Conservation (phyloP, 208 protist species). For the Crithidia sp. region DNA sequence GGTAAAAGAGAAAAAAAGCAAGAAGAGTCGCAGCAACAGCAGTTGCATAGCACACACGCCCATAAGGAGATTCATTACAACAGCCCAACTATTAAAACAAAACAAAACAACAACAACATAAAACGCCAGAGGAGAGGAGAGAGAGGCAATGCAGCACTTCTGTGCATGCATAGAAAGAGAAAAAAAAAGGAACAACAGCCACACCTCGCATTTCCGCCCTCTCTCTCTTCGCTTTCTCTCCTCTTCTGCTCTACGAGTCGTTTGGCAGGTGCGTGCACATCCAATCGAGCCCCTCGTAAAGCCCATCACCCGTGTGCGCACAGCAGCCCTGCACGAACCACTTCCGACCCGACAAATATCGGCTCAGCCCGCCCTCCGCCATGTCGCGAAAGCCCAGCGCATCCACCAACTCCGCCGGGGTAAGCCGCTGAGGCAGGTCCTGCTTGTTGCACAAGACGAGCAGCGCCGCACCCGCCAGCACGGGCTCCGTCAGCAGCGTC, state of each 20-base stretch:
- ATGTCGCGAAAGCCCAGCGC: constrained; percentile 55
- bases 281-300: constrained; percentile 98
- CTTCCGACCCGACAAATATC: constrained; percentile 46
- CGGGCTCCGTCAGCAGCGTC: constrained; percentile 81
- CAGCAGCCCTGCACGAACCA: constrained; percentile 97
- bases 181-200: not conserved
- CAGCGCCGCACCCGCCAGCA: constrained; percentile 79
- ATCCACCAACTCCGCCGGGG: constrained; percentile 65
- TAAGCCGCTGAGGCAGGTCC: constrained; percentile 80
- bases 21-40: not conserved
- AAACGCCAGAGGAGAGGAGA: not conserved
- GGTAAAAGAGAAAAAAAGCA: not conserved
- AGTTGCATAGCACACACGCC: too few species aligned
- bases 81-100: not conserved
- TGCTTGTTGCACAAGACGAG: constrained; percentile 98
- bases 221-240: not conserved
- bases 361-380: constrained; percentile 36
- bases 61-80: not conserved
- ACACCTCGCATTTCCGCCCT: not conserved
- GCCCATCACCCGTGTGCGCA: constrained; percentile 94
- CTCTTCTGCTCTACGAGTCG: constrained; percentile 6
- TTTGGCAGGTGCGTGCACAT: constrained; percentile 81
- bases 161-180: too few species aligned
- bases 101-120: not conserved
- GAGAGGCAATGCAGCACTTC: too few species aligned